Evolutionary conservation across 78 protist genomes (phyloP), one percentile per base, ranked within the genome.

Genomic region (slime mould (Dictyostelium discoideum)): DNA sequence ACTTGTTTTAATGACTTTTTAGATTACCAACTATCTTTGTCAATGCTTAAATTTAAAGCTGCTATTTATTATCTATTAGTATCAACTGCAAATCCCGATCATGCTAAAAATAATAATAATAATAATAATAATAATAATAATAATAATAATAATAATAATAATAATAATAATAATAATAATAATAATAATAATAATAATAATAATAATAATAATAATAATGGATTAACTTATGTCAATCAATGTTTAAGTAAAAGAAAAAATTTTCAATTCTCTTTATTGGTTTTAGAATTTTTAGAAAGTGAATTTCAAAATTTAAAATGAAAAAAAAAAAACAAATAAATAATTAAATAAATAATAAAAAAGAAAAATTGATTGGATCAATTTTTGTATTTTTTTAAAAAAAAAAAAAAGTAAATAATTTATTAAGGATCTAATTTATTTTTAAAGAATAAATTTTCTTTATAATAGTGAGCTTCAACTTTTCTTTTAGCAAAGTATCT

Each of bases 401-500:
- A 69, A 69, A 67, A 60, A 63, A 63, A 22, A 18, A 63, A 63
- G 20, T 5, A 22, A 22, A 22, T 63, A 63, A 63, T 37, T 74
- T 16, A 37, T 74, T 74, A 13, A 42, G 86, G 86, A 29, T 84
- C 87, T 5, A 84, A 65, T 84, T 84, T 54, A 63, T 85, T 85
- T 44, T 44, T 69, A 69, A 85, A 85, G 32, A 44, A 85, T 69
- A 69, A 44, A 50, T 82, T 39, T 79, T 90, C 95, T 69, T 90
- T 90, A 26, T 48, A 90, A 54, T 32, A 90, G 29, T 80, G 37
- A 22, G 88, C 73, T 16, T 18, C 50, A 39, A 90, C 77, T 73
- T 50, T 90, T 46, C 84, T 39, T 50, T 73, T 20, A 0, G 80
- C 95, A 90, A 90, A 90, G 32, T 82, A 90, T 82, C 95, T 63